Base-by-base conservation (phyloP, 768 basidiomycete genomes). In the Chalciporus piperatus region DNA sequence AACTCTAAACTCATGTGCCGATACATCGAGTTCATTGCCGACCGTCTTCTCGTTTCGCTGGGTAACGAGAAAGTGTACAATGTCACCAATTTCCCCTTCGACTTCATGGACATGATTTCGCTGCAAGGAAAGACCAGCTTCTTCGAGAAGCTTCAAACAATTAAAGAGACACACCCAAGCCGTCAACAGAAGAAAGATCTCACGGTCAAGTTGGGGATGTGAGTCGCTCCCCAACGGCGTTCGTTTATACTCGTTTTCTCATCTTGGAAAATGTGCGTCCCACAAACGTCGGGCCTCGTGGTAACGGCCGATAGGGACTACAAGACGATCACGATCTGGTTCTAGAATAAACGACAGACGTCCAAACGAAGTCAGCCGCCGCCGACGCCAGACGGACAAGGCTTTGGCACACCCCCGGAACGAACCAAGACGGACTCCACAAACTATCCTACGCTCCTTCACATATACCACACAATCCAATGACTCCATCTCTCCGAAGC, bases 101-200 rank as follows among this genome's bases (percentile, higher is more conserved):
- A 94, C 68, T 93, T 93, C 63, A 94, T 94, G 91, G 92, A 95
- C 59, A 83, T 93, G 81, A 95, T 95, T 42, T 96, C 92, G 14
- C 74, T 97, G 6, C 88, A 94, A 72, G 95, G 95, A 56, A 98
- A 98, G 76, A 92, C 94, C 37, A 94, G 97, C 72, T 97, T 97
- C 70, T 97, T 95, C 66, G 93, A 96, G 74, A 94, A 95, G 72
- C n/a, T n/a, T n/a, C n/a, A n/a, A n/a, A n/a, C n/a, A n/a, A n/a
- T n/a, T n/a, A n/a, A 59, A 49, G 48, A 60, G 3, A 70, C 69
- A 13, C 68, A 71, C 40, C 68, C 69, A 1, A 59, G 63, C 20
- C 62, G 59, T 22, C 59, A 69, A 41, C 48, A 54, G 51, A 71
- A 71, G 50, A 61, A 52, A 19, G 61, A 64, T 2, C 56, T 68